phyloP scores from a whole-genome alignment of 345 rosid genomes.

The Microcos paniculata region DNA sequence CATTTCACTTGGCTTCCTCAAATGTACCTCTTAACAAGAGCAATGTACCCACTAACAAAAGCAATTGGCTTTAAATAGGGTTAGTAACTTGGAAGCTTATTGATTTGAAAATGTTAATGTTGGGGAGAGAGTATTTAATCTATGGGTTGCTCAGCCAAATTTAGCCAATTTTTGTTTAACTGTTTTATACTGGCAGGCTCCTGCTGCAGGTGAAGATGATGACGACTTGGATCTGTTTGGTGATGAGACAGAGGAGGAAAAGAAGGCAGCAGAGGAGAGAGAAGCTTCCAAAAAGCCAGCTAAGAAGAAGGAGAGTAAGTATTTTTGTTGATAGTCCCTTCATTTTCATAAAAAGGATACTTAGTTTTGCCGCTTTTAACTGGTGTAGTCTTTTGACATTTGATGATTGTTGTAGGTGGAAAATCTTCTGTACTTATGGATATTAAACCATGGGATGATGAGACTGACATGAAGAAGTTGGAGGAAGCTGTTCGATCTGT shows the following conservation, averaged over 20 bases:
- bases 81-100: not conserved
- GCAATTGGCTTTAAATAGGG: not conserved
- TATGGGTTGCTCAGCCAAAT: not conserved
- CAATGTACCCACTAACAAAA: not conserved
- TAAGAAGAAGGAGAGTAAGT: slow-evolving; percentile 82
- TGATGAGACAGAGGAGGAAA: slow-evolving; percentile 95
- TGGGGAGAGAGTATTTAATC: not conserved
- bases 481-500: slow-evolving; percentile 71
- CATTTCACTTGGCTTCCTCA: not conserved
- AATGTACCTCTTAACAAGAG: not conserved
- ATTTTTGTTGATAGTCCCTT: not conserved
- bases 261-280: slow-evolving; percentile 92
- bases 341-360: not conserved
- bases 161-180: not conserved
- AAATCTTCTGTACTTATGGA: slow-evolving; percentile 91
- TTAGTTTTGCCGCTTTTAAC: not conserved
- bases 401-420: slow-evolving; percentile 52
- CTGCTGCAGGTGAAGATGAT: slow-evolving; percentile 72
- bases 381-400: not conserved
- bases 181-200: slow-evolving; percentile 34
- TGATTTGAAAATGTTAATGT: not conserved
- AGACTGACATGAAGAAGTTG: slow-evolving; percentile 95
- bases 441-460: slow-evolving; percentile 97
- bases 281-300: slow-evolving; percentile 73
- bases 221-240: slow-evolving; percentile 93